Base-by-base conservation (phyloP, 1,284 basidiomycete genomes). In the Pseudozyma thailandica region DNA sequence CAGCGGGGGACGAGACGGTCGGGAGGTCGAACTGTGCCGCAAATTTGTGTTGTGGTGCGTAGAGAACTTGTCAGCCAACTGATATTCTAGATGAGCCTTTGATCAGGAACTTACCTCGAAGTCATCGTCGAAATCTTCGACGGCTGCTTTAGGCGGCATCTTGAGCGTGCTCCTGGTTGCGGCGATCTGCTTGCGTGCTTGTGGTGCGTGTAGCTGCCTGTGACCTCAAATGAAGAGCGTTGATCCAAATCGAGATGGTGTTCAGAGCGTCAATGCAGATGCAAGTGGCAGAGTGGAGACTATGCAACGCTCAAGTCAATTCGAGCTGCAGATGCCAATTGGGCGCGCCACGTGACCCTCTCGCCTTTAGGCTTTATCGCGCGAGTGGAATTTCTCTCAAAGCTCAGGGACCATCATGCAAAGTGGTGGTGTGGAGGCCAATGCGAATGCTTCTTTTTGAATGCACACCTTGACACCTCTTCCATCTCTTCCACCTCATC, bases 51-150 rank as follows among this genome's bases (percentile, higher is more conserved):
- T 12, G 4, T 33, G 16, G n/a, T 9, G 44, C 13, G 21, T 23
- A n/a, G 31, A 31, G 20, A 16, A 6, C 42, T 26, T 7, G 35
- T 31, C 6, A 5, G 27, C 12, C 6, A 35, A 35, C 8, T 6
- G 33, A 16, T 16, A n/a, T 16, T n/a, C 6, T 16, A 7, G 15
- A 15, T 9, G 23, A 16, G 16, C 15, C 15, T 4, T 12, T 15
- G 45, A 13, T 21, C 6, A 23, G 38, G 23, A 26, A 53, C 77
- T 50, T 59, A 82, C 80, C 47, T 82, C 81, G 41, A 77, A 78
- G 55, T 82, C 81, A 73, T 82, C 81, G 65, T 82, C 75, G 38
- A 82, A 82, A 33, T 80, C 80, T 39, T 81, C 75, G n/a, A 77
- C 69, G n/a, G 66, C 64, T 57, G 70, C 70, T 60, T 72, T 74